Conservation (phyloP, 371 early-diverging fungal species). For the Cokeromyces recurvatus region DNA sequence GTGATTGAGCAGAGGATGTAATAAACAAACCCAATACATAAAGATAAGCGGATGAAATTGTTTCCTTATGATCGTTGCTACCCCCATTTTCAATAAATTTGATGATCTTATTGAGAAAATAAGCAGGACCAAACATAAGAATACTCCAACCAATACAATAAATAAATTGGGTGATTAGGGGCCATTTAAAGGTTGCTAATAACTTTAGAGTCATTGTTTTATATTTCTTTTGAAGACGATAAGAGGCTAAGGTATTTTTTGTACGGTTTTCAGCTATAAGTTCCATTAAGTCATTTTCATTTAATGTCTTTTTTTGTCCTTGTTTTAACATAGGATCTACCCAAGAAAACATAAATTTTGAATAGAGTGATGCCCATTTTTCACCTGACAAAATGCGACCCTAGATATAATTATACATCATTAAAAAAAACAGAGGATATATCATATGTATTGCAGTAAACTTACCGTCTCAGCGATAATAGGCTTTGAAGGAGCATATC, state of each 20-base stretch:
- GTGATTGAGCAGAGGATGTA: slow-evolving; percentile 39
- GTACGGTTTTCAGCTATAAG: slow-evolving; percentile 34
- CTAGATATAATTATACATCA: too few species aligned
- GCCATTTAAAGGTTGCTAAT: slow-evolving; percentile 33
- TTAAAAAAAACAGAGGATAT: background rate
- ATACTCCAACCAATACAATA: slow-evolving; percentile 50
- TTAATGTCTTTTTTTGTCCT: slow-evolving; percentile 41
- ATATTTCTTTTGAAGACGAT: slow-evolving; percentile 11
- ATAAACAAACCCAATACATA: slow-evolving; percentile 62
- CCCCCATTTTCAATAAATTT: slow-evolving; percentile 51
- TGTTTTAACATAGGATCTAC: slow-evolving; percentile 50
- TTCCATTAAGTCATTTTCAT: slow-evolving; percentile 49
- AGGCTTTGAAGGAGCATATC: slow-evolving; percentile 23
- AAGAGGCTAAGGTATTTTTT: slow-evolving; percentile 24
- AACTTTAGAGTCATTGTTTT: slow-evolving; percentile 21
- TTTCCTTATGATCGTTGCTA: slow-evolving; percentile 16
- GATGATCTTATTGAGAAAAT: slow-evolving; percentile 54
- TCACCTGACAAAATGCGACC: slow-evolving; percentile 46
- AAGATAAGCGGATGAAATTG: slow-evolving; percentile 45
- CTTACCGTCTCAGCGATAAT: slow-evolving; percentile 31
- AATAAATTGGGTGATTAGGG: slow-evolving; percentile 33
- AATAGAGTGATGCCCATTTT: slow-evolving; percentile 50
- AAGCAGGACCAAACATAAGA: slow-evolving; percentile 52
- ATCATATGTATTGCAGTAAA: background rate
- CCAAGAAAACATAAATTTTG: slow-evolving; percentile 52